phyloP scores from a whole-genome alignment of 176 grass and related monocot genomes.

The Paspalum notatum region DNA sequence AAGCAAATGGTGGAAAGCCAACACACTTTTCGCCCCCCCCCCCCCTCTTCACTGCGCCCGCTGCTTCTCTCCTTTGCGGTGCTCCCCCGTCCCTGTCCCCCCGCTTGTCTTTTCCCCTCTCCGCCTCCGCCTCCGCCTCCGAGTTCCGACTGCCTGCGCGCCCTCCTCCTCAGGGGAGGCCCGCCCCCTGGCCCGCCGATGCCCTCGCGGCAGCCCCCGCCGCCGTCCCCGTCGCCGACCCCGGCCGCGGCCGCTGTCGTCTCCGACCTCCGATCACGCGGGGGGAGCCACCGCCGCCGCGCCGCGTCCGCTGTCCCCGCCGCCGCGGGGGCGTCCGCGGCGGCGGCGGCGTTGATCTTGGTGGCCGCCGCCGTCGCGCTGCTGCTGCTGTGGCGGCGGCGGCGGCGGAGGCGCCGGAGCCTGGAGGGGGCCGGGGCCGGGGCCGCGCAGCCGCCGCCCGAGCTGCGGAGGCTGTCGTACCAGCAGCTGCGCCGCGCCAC shows the following conservation, averaged over 20 bases:
- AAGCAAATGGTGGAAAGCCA: conserved; percentile 60
- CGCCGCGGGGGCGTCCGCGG: conserved; percentile 8
- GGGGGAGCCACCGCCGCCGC: neutral
- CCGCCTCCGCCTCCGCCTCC: too few relatives aligned
- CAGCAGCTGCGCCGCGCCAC: conserved; percentile 88
- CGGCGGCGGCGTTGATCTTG: conserved; percentile 20
- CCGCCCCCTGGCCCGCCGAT: conserved; percentile 31
- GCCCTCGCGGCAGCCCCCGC: conserved; percentile 67
- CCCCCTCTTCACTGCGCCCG: conserved; percentile 11
- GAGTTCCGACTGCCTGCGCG: neutral
- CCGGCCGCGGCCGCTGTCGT: neutral
- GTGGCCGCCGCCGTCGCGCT: conserved; percentile 27
- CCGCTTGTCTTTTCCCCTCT: conserved; percentile 44
- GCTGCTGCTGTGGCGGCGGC: conserved; percentile 54
- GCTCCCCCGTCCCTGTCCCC: neutral
- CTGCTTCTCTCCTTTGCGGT: conserved; percentile 27
- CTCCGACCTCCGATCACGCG: neutral
- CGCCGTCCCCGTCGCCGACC: neutral
- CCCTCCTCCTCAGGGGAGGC: neutral
- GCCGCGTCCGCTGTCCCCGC: neutral
- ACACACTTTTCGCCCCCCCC: conserved; percentile 62
- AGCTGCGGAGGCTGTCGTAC: conserved; percentile 65
- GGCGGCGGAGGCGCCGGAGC: conserved; percentile 40
- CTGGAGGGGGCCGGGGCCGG: conserved; percentile 28
- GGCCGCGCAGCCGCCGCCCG: conserved; percentile 18